Conservation (phyloP, 306 rosid genomes). For the Prinsepia uniflora region DNA sequence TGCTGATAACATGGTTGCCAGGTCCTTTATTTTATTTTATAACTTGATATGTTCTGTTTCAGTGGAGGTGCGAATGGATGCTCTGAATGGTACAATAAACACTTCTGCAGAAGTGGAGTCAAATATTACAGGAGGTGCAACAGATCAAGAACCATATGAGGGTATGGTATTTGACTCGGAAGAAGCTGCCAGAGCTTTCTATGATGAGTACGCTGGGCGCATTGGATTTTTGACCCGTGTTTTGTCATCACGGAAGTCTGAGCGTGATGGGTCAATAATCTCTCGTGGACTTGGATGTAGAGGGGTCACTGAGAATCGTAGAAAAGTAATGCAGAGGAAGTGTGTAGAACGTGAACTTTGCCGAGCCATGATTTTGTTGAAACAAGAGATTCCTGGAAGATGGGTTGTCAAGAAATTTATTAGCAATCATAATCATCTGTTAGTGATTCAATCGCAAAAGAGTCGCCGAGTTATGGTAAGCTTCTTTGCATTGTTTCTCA, state of each 20-base stretch:
- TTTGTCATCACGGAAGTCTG: slow-evolving; percentile 39
- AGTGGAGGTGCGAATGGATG: slow-evolving; percentile 34
- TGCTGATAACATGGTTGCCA: slow-evolving; percentile 3
- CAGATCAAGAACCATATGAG: slow-evolving; percentile 32
- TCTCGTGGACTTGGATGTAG: slow-evolving; percentile 41
- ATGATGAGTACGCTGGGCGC: slow-evolving; percentile 28
- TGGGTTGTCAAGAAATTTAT: slow-evolving; percentile 35
- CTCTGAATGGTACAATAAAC: slow-evolving; percentile 23
- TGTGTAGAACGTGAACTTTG: slow-evolving; percentile 21
- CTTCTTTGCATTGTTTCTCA: slow-evolving; percentile 6
- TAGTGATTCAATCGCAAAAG: slow-evolving; percentile 27
- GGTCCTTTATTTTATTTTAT: background rate
- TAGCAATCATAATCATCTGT: slow-evolving; percentile 32
- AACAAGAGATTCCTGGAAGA: slow-evolving; percentile 28
- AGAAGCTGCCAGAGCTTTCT: slow-evolving; percentile 33
- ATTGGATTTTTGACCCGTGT: slow-evolving; percentile 35
- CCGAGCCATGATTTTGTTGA: slow-evolving; percentile 29
- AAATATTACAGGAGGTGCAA: slow-evolving; percentile 22
- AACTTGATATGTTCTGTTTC: slow-evolving; percentile 13
- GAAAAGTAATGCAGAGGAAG: slow-evolving; percentile 13
- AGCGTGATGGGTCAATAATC: slow-evolving; percentile 35
- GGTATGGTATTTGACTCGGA: slow-evolving; percentile 31
- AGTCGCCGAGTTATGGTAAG: slow-evolving; percentile 25
- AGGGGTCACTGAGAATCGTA: slow-evolving; percentile 22
- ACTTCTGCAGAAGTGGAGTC: slow-evolving; percentile 29